Evolutionary conservation across 2,329 filamentous ascomycete species (phyloP).

Genomic region (Cryphonectria nitschkei): DNA sequence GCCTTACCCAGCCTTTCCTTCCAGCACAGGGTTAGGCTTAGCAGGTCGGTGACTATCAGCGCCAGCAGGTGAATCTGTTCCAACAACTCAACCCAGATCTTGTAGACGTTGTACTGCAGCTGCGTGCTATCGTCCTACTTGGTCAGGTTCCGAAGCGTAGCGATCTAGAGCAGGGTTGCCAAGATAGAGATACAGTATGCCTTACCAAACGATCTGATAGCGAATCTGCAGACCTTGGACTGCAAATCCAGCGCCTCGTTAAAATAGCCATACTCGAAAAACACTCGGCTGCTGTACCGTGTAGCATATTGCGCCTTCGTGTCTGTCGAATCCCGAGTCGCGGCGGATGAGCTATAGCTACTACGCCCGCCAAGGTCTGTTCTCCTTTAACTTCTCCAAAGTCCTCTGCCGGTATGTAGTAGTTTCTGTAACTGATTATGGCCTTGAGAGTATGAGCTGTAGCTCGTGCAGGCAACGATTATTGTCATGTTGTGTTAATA

Average conservation of each 20-base stretch:
- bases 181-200: neutral
- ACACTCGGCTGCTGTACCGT: constrained; percentile 1
- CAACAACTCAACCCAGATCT: neutral
- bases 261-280: constrained; percentile 1
- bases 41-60: neutral
- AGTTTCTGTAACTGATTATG: neutral
- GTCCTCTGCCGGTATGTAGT: neutral
- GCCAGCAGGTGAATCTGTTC: constrained; percentile 1
- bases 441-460: neutral
- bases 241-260: neutral
- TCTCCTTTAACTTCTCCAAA: neutral
- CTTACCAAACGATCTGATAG: neutral
- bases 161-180: neutral
- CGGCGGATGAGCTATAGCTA: neutral
- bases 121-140: neutral
- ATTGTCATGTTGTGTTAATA: neutral
- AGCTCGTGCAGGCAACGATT: neutral
- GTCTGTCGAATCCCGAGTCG: neutral
- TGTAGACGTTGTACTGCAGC: neutral
- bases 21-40: neutral
- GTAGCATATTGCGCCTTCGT: neutral
- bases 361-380: neutral
- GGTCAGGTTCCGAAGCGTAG: neutral
- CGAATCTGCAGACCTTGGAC: neutral
- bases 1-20: neutral